Evolutionary conservation across 805 yeast genomes (phyloP), one percentile per base, ranked within the genome.

Genomic region (Alloascoidea hylecoeti): DNA sequence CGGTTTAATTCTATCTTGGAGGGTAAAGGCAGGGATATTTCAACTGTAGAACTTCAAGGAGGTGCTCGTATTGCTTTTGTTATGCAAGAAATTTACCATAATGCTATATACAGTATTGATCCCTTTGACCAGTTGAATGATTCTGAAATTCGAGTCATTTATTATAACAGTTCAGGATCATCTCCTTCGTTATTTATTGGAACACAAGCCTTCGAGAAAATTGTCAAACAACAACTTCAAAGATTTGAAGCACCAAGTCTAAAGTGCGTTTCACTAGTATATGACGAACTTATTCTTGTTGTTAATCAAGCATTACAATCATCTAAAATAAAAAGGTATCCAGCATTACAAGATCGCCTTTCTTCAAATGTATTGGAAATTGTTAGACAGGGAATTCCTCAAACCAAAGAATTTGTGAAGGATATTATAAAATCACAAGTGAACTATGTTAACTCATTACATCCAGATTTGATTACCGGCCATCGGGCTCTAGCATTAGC

Each of bases 11-110:
- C 92, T 13, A 83, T 89, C 33, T 65, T 92, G 49, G 92, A 83
- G 51, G 98, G 98, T 61, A 89, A 84, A 57, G 79, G 92, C 17
- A 82, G 75, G 57, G 98, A 92, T 52, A 66, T 92, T 46, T 75
- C 94, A 5, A 75, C 88, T 5, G 73, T 78, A 51, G 98, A 92
- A 62, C 71, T 92, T 48, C 81, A 95, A 46, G 98, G 98, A 55
- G 98, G 95, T 60, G 98, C 98, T 0, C 81, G 98, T 69, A 82
- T 89, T 44, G 78, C 94, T 18, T 92, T 86, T 65, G 97, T 89
- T 15, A 92, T 89, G 66, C 97, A 89, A 57, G 97, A 89, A 63
- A 81, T 92, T 41, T 89, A 76, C 66, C 79, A 89, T 54, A 88
- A 84, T 56, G 97, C 97, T 62, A 70, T 89, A 40, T 73, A 75